Conservation (phyloP, 257 asterid species). For the Fraxinus americana region DNA sequence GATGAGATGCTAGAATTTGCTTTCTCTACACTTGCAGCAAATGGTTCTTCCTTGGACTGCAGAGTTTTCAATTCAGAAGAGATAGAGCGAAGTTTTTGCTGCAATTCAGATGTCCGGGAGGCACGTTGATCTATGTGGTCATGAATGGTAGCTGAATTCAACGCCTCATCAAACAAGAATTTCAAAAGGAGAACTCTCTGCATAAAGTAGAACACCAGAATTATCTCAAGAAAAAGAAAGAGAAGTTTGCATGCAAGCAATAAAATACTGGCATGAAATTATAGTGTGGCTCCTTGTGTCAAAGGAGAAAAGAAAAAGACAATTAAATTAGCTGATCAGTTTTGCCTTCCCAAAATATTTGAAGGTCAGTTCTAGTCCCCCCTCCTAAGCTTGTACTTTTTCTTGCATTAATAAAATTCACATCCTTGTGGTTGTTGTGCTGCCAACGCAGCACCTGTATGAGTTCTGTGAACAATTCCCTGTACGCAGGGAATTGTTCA, state of each 20-base stretch:
- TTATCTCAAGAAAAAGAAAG: slow-evolving; percentile 13
- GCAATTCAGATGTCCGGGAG: slow-evolving; percentile 65
- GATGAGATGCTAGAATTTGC: slow-evolving; percentile 43
- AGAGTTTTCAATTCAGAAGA: slow-evolving; percentile 58
- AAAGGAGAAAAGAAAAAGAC: neutral
- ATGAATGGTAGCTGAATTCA: slow-evolving; percentile 65
- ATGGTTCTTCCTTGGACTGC: slow-evolving; percentile 66
- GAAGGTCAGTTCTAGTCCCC: neutral
- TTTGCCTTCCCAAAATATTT: neutral
- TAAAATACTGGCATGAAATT: neutral
- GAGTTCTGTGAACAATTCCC: too few relatives aligned
- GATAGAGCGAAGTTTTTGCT: slow-evolving; percentile 70
- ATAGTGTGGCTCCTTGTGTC: neutral
- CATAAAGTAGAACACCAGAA: slow-evolving; percentile 33
- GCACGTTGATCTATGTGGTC: slow-evolving; percentile 78
- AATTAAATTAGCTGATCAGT: neutral
- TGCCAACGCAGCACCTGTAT: too few relatives aligned
- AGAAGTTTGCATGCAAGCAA: slow-evolving; percentile 25
- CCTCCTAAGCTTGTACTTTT: neutral
- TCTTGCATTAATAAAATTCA: neutral
- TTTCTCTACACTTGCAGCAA: slow-evolving; percentile 48
- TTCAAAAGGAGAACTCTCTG: slow-evolving; percentile 88
- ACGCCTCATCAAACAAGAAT: slow-evolving; percentile 82
- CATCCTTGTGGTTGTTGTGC: neutral
- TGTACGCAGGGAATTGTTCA: neutral